phyloP scores from a whole-genome alignment of 2,329 filamentous ascomycete species.

The Kalaharituber pfeilii region DNA sequence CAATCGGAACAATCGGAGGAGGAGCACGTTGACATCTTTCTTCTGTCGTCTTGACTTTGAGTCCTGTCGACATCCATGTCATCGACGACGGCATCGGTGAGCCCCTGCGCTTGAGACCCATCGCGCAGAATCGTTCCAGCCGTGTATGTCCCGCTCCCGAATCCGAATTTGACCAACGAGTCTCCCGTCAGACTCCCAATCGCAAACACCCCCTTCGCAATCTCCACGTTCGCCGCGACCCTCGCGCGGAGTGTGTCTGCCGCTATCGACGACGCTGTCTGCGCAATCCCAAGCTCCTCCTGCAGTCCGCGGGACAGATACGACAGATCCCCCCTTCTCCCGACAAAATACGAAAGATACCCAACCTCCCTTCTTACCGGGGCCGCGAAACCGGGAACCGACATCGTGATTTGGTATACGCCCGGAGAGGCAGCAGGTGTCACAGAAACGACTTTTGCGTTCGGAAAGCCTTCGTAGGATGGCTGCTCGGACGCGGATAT shows the following conservation, averaged over 20 bases:
- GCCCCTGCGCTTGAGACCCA: too few relatives aligned
- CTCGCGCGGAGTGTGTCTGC: constrained; percentile 37
- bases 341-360: constrained; percentile 38
- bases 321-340: constrained; percentile 37
- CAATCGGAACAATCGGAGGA: too few relatives aligned
- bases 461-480: constrained; percentile 38
- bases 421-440: constrained; percentile 20
- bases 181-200: constrained; percentile 44
- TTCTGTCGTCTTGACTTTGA: too few relatives aligned
- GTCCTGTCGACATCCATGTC: too few relatives aligned
- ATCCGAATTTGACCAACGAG: constrained; percentile 41
- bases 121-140: constrained; percentile 32
- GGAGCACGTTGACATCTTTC: too few relatives aligned
- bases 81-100: too few relatives aligned
- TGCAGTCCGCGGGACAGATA: constrained; percentile 35
- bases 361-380: constrained; percentile 33
- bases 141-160: constrained; percentile 40
- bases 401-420: constrained; percentile 24
- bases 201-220: constrained; percentile 37
- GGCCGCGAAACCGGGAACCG: constrained; percentile 3
- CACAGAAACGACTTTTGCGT: constrained; percentile 33
- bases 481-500: background rate
- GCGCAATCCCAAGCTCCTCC: constrained; percentile 30
- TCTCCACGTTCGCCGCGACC: constrained; percentile 35
- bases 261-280: constrained; percentile 30